Evolutionary conservation across 805 yeast genomes (phyloP), one percentile per base, ranked within the genome.

Genomic region (Saturnispora quitensis): DNA sequence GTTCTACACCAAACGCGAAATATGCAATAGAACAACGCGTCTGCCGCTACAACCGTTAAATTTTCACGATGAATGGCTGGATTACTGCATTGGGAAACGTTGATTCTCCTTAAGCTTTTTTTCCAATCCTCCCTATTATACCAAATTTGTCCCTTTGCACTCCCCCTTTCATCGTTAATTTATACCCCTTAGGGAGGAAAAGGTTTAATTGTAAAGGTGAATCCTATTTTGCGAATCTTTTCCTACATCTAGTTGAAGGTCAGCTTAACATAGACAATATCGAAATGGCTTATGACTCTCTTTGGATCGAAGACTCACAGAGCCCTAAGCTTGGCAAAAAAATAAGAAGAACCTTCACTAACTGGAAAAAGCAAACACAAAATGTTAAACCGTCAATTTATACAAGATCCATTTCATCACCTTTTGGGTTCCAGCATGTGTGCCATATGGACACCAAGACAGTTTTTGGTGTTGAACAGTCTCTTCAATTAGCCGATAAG

Each of bases 331-430:
- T 45, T 13, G 18, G 40, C 8, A 24, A 45, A 18, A 45, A 22
- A n/a, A 10, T 45, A 15, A 45, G 33, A 22, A 34, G 18, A 18
- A 45, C 47, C 22, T 31, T 45, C 22, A 18, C 38, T 10, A 20
- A 15, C 25, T 45, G 47, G 47, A 45, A 33, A 31, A 45, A 27
- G 40, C 27, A 17, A 31, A 25, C 25, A 2, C 33, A 45, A 13
- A 38, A 22, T 8, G 5, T 25, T 8, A 35, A 10, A 28, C 22
- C 20, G 1, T 5, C 22, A n/a, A 25, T 22, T 33, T 40, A 40
- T 44, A 9, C 17, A 34, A 24, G 33, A 38, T 9, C 50, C 24
- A 49, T 49, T 17, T 49, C 68, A 5, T 24, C 36, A 9, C 51
- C 51, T 17, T 50, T 44, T 38, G 52, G 40, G 12, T 36, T 50